phyloP scores from a whole-genome alignment of 192 early-diverging fungal species.

The Podila horticola region DNA sequence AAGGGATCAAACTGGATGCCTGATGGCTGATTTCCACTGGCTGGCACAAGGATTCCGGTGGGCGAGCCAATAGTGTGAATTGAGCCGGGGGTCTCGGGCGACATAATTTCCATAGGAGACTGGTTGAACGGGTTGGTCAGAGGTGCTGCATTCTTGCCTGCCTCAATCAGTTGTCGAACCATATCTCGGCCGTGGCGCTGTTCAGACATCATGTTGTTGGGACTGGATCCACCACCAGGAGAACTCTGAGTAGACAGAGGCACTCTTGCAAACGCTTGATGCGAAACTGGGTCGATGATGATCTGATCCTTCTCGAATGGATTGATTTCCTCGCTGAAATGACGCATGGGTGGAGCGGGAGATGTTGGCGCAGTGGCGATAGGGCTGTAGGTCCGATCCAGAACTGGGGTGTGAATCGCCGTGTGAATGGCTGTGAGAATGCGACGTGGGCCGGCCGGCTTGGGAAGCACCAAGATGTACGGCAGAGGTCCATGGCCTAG shows the following conservation, averaged over 20 bases:
- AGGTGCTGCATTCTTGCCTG: slow-evolving; percentile 9
- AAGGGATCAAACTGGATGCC: slow-evolving; percentile 40
- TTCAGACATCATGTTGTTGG: slow-evolving; percentile 8
- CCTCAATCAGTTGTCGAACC: slow-evolving; percentile 30
- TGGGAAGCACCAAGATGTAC: slow-evolving; percentile 67
- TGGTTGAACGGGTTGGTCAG: slow-evolving; percentile 19
- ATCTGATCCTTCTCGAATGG: slow-evolving; percentile 46
- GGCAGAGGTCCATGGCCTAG: slow-evolving; percentile 40
- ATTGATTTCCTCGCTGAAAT: slow-evolving; percentile 46
- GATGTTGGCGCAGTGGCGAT: slow-evolving; percentile 68
- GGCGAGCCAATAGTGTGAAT: slow-evolving; percentile 14
- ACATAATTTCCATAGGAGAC: background rate
- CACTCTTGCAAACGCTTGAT: slow-evolving; percentile 34
- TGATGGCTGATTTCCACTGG: slow-evolving; percentile 12
- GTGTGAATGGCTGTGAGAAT: slow-evolving; percentile 68
- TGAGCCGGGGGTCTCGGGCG: slow-evolving; percentile 27
- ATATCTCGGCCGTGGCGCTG: slow-evolving; percentile 21
- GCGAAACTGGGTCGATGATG: slow-evolving; percentile 25
- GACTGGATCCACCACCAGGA: slow-evolving; percentile 34
- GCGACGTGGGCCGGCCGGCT: slow-evolving; percentile 69
- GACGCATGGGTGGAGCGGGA: slow-evolving; percentile 31
- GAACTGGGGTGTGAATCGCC: slow-evolving; percentile 59
- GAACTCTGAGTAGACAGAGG: slow-evolving; percentile 40
- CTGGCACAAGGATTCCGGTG: slow-evolving; percentile 21
- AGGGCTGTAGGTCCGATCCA: slow-evolving; percentile 62